phyloP scores from a whole-genome alignment of 768 basidiomycete genomes.

The Suillus spraguei region DNA sequence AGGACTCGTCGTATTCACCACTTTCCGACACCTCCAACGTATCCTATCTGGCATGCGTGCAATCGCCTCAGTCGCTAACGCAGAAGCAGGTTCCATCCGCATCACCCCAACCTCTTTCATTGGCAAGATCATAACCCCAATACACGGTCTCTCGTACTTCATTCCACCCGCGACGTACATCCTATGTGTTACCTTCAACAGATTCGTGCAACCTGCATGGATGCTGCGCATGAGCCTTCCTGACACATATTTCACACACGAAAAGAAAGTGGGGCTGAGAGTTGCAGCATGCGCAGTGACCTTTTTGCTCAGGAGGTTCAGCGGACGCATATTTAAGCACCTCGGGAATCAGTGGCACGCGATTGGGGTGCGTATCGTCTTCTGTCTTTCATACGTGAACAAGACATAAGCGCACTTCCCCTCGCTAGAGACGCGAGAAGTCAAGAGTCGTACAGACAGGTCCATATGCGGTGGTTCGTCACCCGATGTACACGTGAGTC shows the following conservation, averaged over 20 bases:
- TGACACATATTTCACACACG: conserved; percentile 20
- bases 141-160: no score
- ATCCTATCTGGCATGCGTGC: no score
- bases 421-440: conserved; percentile 32
- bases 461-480: conserved; percentile 40
- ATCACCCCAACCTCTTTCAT: no score
- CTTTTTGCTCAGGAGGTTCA: conserved; percentile 20
- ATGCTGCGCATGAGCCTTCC: conserved; percentile 31
- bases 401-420: not conserved
- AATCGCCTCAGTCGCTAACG: no score
- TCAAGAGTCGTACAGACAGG: conserved; percentile 31
- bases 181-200: no score
- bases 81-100: no score
- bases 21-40: no score
- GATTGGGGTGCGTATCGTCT: conserved; percentile 30
- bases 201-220: conserved; percentile 21
- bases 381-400: not conserved
- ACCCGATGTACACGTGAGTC: conserved; percentile 37
- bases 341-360: conserved; percentile 34
- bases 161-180: no score
- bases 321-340: conserved; percentile 17
- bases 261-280: conserved; percentile 28
- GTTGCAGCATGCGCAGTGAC: conserved; percentile 30
- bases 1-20: no score
- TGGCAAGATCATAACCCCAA: no score